Evolutionary conservation across 495 filamentous ascomycete species (phyloP).

Genomic region (Chaetomium cochliodes): DNA sequence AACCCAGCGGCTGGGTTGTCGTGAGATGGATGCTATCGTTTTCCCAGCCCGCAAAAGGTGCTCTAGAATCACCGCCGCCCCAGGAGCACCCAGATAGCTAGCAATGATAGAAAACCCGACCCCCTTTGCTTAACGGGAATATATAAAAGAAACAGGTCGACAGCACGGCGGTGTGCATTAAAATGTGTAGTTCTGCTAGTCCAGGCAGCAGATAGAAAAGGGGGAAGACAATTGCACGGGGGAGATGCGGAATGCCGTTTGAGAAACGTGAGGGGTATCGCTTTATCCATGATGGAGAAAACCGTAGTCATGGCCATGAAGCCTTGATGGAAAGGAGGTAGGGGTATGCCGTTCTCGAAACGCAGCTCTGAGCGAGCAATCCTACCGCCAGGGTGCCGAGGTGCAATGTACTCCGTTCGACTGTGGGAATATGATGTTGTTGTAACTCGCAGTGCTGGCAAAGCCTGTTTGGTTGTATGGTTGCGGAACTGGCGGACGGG

Average conservation of each 20-base stretch:
- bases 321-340: not conserved
- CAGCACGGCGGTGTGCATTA: not conserved
- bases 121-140: not conserved
- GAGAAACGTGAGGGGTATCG: conserved; percentile 9
- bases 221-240: not conserved
- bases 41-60: too few relatives aligned
- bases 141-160: not conserved
- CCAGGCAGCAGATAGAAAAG: not conserved
- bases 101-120: not conserved
- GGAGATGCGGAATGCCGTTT: not conserved
- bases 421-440: not conserved
- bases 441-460: not conserved
- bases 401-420: not conserved
- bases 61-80: not conserved
- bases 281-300: not conserved
- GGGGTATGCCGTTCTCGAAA: too few relatives aligned
- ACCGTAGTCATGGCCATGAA: not conserved
- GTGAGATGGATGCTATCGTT: not conserved
- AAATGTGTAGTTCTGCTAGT: not conserved
- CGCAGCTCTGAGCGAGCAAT: not conserved
- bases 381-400: not conserved
- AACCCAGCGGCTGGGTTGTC: not conserved
- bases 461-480: not conserved
- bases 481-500: not conserved
- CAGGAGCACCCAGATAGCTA: not conserved